Evolutionary conservation across 2,329 filamentous ascomycete species (phyloP).

Genomic region (Ophiocordyceps camponoti-leonardi): DNA sequence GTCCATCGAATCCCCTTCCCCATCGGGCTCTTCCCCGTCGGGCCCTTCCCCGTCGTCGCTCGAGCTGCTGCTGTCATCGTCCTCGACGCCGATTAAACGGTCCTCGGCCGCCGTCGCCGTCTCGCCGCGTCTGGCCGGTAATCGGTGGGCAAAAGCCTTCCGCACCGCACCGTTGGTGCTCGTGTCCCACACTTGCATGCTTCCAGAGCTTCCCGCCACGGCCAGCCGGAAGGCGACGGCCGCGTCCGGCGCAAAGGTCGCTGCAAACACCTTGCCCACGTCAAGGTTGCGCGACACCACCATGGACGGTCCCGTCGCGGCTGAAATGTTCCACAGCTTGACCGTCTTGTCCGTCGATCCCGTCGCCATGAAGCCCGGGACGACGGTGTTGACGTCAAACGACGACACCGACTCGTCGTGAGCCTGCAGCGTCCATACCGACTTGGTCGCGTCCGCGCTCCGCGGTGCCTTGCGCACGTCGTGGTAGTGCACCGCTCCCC

Average conservation of each 20-base stretch:
- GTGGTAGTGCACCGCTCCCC: constrained; percentile 80
- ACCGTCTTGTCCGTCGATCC: constrained; percentile 89
- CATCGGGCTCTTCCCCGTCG: constrained; percentile 16
- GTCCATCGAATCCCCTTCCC: constrained; percentile 9
- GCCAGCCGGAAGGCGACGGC: constrained; percentile 86
- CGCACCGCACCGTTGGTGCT: constrained; percentile 80
- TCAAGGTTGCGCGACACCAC: constrained; percentile 84
- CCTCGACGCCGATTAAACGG: constrained; percentile 56
- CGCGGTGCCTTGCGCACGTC: constrained; percentile 65
- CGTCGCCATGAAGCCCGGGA: constrained; percentile 86
- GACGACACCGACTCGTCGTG: constrained; percentile 84
- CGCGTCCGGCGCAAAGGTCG: constrained; percentile 73
- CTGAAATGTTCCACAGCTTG: constrained; percentile 87
- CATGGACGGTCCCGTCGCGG: constrained; percentile 60
- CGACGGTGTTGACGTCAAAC: constrained; percentile 78
- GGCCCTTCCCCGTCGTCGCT: constrained; percentile 35
- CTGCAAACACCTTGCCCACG: constrained; percentile 87
- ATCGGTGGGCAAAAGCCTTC: constrained; percentile 58
- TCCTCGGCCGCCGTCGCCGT: constrained; percentile 53
- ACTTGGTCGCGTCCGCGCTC: constrained; percentile 58
- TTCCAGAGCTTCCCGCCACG: constrained; percentile 86
- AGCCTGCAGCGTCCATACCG: constrained; percentile 87
- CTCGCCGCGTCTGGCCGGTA: constrained; percentile 33
- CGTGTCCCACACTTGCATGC: constrained; percentile 90
- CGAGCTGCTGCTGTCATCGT: constrained; percentile 52